These are phyloP conservation scores for Leccinum fibrillosum DNA, from an alignment of 768 basidiomycete species.

Conservation along the genomic window DNA sequence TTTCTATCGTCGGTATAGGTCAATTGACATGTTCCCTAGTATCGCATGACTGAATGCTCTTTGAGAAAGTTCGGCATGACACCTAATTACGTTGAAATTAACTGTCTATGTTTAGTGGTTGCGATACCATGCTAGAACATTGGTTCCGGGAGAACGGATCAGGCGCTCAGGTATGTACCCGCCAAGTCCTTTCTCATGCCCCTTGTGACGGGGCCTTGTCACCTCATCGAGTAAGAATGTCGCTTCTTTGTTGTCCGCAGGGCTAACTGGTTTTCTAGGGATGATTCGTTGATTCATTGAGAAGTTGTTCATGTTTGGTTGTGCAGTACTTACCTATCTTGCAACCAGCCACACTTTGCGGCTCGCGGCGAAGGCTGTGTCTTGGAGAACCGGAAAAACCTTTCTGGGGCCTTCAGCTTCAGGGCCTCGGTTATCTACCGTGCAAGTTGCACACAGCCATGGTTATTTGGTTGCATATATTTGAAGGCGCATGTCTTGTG, in stretches of 20 bases:
- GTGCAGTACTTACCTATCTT: background rate
- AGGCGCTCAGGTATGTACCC: too few relatives aligned
- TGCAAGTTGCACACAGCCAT: background rate
- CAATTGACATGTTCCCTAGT: background rate
- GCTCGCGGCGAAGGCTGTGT: background rate
- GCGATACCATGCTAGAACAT: background rate
- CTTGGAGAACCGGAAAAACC: background rate
- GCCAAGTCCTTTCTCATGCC: background rate
- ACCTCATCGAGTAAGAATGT: too few relatives aligned
- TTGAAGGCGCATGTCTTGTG: background rate
- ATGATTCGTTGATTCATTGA: too few relatives aligned
- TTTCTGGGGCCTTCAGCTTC: background rate
- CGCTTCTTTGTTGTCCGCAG: too few relatives aligned
- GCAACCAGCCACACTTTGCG: background rate
- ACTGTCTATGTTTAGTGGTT: background rate
- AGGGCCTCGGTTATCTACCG: background rate
- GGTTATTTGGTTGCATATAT: background rate
- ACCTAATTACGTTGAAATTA: background rate
- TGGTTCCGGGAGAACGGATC: background rate
- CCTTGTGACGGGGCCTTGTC: too few relatives aligned
- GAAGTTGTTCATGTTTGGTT: background rate
- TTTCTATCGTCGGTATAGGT: background rate
- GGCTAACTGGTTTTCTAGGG: background rate
- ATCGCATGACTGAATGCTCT: background rate
- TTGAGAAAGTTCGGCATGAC: background rate